Conservation (phyloP, 352 stramenopile genomes). For the Albugo candida region DNA sequence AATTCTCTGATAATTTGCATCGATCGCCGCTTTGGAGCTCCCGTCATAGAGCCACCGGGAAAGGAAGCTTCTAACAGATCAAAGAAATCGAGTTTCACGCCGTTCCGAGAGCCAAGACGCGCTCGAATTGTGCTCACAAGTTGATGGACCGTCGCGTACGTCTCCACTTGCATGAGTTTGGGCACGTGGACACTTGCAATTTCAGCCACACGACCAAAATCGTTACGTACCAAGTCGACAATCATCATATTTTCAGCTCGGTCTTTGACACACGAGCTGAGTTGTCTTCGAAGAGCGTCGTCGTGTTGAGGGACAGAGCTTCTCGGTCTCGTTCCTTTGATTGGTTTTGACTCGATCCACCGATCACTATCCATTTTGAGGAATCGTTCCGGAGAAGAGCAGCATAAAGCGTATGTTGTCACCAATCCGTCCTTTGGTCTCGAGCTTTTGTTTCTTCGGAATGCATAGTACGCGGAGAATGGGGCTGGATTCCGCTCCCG, state of each 20-base stretch:
- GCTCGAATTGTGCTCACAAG: slow-evolving; percentile 91
- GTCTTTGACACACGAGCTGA: slow-evolving; percentile 82
- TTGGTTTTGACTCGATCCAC: slow-evolving; percentile 91
- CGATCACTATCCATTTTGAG: slow-evolving; percentile 44
- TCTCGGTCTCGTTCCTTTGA: slow-evolving; percentile 87
- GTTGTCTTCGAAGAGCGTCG: slow-evolving; percentile 32
- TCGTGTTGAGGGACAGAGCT: slow-evolving; percentile 26
- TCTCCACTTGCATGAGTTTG: slow-evolving; percentile 89
- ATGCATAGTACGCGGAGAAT: slow-evolving; percentile 81
- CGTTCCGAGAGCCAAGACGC: slow-evolving; percentile 11
- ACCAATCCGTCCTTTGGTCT: neutral
- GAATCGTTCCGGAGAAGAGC: slow-evolving; percentile 92
- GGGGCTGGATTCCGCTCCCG: slow-evolving; percentile 86
- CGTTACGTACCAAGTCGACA: slow-evolving; percentile 90
- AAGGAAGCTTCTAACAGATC: slow-evolving; percentile 91
- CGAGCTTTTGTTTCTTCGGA: neutral
- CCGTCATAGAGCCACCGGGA: slow-evolving; percentile 95
- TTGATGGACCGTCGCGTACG: slow-evolving; percentile 94
- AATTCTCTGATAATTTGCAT: slow-evolving; percentile 91
- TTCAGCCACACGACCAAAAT: slow-evolving; percentile 86
- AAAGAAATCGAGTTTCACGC: slow-evolving; percentile 32
- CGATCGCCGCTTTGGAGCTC: slow-evolving; percentile 90
- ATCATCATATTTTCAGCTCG: slow-evolving; percentile 97
- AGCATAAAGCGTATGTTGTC: slow-evolving; percentile 80
- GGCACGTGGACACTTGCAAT: slow-evolving; percentile 84